Evolutionary conservation across 176 grass and related monocot species (phyloP), one percentile per base, ranked within the genome.

Genomic region (Saccharum spontaneum): DNA sequence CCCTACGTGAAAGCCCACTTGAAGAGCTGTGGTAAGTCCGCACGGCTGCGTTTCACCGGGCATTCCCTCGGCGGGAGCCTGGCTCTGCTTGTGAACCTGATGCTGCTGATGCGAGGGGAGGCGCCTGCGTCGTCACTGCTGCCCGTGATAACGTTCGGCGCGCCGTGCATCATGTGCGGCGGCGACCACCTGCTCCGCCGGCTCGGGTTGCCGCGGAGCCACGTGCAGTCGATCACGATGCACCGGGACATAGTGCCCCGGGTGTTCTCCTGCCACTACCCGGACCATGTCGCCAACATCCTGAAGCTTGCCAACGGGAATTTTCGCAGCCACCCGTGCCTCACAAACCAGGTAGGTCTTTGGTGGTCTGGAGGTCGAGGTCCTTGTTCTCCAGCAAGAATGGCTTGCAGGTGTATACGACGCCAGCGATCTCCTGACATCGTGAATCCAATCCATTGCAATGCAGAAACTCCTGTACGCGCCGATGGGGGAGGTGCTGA

Each of bases 161-260:
- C 97, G 24, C 93, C 97, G 45, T 93, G 68, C 90, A 88, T 98
- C 88, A 98, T 98, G 93, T 98, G 97, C 9, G 97, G 97, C 10
- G 97, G 97, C 20, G 91, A 98, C 73, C 67, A 89, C 20, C 90
- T 98, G 72, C 93, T 98, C 33, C 82, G 20, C 39, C 89, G 85
- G 82, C 86, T 98, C 6, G 91, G 91, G 39, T 64, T 98, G 74
- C 83, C 91, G 1, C 90, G 69, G 68, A 90, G 87, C 64, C 93
- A 98, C 83, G 86, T 98, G 49, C 91, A 92, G 33, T 94, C 88
- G 0, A 80, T 98, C 79, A 84, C 91, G 17, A 90, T 95, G 89
- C 97, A 98, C 30, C 89, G 97, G 31, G 93, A 98, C 76, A 98
- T 98, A n/a, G 97, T 98, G 39, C 97, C 97, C 79, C 83, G 97